Conservation (phyloP, 2,329 filamentous ascomycete genomes). For the Talaromyces sp. region DNA sequence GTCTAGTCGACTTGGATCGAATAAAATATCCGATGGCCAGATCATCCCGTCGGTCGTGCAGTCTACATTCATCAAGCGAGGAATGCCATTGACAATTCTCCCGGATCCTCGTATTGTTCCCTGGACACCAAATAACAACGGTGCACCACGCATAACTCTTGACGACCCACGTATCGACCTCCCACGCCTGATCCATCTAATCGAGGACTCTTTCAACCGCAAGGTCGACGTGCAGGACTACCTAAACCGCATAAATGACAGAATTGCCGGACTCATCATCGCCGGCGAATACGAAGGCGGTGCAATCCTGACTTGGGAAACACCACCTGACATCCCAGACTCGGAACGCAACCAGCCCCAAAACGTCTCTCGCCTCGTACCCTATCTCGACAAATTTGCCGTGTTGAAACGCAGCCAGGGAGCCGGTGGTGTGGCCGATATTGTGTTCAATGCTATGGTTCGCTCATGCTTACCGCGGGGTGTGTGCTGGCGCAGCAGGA, state of each 20-base stretch:
- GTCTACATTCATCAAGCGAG: conserved; percentile 82
- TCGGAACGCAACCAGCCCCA: conserved; percentile 51
- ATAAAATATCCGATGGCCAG: conserved; percentile 26
- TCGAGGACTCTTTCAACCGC: conserved; percentile 87
- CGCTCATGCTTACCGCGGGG: conserved; percentile 79
- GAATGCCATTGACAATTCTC: conserved; percentile 81
- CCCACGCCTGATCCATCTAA: conserved; percentile 72
- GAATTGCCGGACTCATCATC: conserved; percentile 85
- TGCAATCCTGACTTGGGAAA: conserved; percentile 92
- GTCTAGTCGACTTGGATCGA: conserved; percentile 53
- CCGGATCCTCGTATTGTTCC: conserved; percentile 60
- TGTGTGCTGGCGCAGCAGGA: conserved; percentile 86
- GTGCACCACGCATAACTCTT: conserved; percentile 56
- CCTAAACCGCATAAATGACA: conserved; percentile 69
- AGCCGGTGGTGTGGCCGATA: conserved; percentile 85
- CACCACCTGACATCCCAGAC: conserved; percentile 55
- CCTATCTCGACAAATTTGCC: conserved; percentile 96
- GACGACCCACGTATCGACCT: conserved; percentile 80
- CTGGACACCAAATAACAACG: conserved; percentile 62
- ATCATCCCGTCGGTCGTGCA: conserved; percentile 39
- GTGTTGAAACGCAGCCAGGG: conserved; percentile 85
- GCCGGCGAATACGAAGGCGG: conserved; percentile 96
- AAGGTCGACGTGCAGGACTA: conserved; percentile 81
- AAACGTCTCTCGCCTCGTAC: conserved; percentile 62
- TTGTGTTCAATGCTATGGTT: conserved; percentile 95